phyloP scores from a whole-genome alignment of 768 basidiomycete genomes.

The Lentinula raphanica region DNA sequence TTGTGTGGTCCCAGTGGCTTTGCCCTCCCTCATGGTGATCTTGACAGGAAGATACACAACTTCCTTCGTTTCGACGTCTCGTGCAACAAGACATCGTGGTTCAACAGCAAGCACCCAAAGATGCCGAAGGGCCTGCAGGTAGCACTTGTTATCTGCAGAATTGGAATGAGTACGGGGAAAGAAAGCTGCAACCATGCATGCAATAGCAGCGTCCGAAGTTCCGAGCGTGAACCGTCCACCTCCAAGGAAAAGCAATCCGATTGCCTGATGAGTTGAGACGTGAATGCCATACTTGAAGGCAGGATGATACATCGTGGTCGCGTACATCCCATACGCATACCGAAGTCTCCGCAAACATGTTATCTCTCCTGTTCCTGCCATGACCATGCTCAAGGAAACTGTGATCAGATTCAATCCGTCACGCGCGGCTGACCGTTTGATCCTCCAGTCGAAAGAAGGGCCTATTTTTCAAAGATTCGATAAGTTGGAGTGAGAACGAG shows the following conservation, averaged over 20 bases:
- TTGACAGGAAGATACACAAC: constrained; percentile 92
- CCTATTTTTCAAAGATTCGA: constrained; percentile 37
- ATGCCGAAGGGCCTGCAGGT: constrained; percentile 89
- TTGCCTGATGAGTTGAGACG: constrained; percentile 82
- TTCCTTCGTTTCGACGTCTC: constrained; percentile 88
- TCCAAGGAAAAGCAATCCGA: constrained; percentile 91
- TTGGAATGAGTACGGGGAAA: constrained; percentile 82
- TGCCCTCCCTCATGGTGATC: constrained; percentile 68
- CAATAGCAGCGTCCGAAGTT: constrained; percentile 87
- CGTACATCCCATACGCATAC: constrained; percentile 84
- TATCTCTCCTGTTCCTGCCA: constrained; percentile 96
- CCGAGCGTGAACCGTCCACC: constrained; percentile 90
- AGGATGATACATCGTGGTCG: constrained; percentile 53
- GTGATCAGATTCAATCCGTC: constrained; percentile 87
- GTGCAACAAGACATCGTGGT: constrained; percentile 85
- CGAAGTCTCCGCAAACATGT: constrained; percentile 82
- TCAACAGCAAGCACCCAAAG: constrained; percentile 96
- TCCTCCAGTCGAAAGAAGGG: constrained; percentile 78
- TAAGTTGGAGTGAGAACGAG: constrained; percentile 1
- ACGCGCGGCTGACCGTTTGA: constrained; percentile 81
- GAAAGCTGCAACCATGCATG: constrained; percentile 84
- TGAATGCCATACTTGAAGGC: constrained; percentile 84
- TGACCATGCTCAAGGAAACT: constrained; percentile 83
- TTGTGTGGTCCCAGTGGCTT: constrained; percentile 59
- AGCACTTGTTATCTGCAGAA: constrained; percentile 84